These are phyloP conservation scores for Thielaviopsis populi DNA, from an alignment of 2,329 filamentous ascomycete genomes.

Conservation along the genomic window DNA sequence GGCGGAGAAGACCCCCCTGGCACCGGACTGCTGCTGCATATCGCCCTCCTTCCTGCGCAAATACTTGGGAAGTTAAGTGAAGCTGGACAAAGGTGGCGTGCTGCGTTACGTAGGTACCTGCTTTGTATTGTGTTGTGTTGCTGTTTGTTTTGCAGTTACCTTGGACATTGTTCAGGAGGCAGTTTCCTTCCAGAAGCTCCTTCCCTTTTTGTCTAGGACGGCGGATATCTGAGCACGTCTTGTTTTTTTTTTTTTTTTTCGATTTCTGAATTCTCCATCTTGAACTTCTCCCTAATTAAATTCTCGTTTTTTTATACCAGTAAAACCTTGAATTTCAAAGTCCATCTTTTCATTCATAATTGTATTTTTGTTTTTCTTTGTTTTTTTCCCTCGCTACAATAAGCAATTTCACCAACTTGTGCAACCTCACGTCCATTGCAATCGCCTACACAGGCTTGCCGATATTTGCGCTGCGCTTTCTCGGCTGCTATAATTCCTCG, in stretches of 20 bases:
- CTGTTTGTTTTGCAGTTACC: background rate
- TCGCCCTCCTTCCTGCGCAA: background rate
- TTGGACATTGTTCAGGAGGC: background rate
- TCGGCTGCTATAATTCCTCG: background rate
- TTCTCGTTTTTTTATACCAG: background rate
- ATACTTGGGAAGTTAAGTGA: background rate
- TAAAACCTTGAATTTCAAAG: background rate
- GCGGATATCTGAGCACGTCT: background rate
- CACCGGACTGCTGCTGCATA: background rate
- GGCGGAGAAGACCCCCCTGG: background rate
- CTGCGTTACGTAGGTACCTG: background rate
- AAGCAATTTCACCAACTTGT: background rate
- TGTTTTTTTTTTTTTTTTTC: background rate
- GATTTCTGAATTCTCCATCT: background rate
- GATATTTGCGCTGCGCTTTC: background rate
- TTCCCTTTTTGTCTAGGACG: background rate
- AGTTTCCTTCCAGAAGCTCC: background rate
- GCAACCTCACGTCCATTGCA: background rate
- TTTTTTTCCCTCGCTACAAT: background rate
- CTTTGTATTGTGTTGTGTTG: background rate
- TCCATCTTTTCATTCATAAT: background rate
- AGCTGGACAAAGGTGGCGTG: background rate
- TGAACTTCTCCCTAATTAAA: slow-evolving; percentile 4
- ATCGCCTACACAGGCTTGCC: background rate
- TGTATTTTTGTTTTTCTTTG: background rate